phyloP scores from a whole-genome alignment of 306 rosid genomes.

The Astragalus glycyphyllos region DNA sequence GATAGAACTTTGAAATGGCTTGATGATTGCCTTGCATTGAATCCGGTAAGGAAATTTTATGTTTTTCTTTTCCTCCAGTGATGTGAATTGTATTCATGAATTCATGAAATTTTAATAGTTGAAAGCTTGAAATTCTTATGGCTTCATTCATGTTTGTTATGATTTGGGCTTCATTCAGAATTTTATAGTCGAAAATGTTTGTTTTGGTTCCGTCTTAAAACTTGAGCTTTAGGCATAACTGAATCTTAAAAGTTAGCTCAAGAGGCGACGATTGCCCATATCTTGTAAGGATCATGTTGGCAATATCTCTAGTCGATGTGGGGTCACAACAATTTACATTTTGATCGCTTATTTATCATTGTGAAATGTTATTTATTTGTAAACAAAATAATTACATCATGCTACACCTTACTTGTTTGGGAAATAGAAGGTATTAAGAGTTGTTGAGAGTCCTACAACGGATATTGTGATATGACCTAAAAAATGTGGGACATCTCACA shows the following conservation, averaged over 20 bases:
- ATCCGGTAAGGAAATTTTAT: conserved; percentile 52
- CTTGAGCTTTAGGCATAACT: too few species aligned
- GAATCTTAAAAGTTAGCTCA: too few species aligned
- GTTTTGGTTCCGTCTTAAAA: too few species aligned
- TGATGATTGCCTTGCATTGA: conserved; percentile 78
- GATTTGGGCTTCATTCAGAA: not conserved
- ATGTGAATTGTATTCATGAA: conserved; percentile 17
- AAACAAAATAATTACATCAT: not conserved
- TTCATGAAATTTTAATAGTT: not conserved
- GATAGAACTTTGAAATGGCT: conserved; percentile 95
- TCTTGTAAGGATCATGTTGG: too few species aligned
- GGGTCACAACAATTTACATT: too few species aligned
- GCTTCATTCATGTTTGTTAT: conserved; percentile 4
- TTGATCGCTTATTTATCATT: not conserved
- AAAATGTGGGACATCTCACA: too few species aligned
- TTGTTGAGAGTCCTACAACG: not conserved
- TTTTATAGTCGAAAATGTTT: too few species aligned
- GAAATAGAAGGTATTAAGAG: not conserved
- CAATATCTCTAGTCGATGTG: too few species aligned
- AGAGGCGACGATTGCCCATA: too few species aligned
- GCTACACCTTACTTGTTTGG: not conserved
- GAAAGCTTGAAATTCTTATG: not conserved
- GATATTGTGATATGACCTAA: too few species aligned
- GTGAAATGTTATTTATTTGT: conserved; percentile 3
- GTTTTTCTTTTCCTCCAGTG: conserved; percentile 31